Evolutionary conservation across 768 basidiomycete species (phyloP), one percentile per base, ranked within the genome.

Genomic region (Flagelloscypha sp.): DNA sequence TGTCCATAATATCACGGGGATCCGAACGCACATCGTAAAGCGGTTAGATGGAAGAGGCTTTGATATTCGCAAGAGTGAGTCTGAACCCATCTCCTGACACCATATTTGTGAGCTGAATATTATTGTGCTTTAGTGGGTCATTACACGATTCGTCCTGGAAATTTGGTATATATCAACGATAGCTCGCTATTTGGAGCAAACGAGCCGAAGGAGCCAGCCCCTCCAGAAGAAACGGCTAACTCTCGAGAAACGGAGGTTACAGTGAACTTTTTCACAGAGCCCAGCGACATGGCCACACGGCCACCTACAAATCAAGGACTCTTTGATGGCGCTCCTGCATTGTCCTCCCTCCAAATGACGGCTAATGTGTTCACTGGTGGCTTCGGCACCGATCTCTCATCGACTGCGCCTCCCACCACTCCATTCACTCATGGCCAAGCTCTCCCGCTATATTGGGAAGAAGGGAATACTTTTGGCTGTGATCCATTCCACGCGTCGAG

Each of bases 41-140:
- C 69, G 88, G 18, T 53, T 90, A 35, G 90, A 93, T 47, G 80
- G 81, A 9, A 79, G 68, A 46, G 90, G 90, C 6, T 94, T 89
- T 47, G 86, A 94, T 47, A 70, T 97, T 35, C 71, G 82, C 22
- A 86, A 77, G 63, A 61, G 92, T 92, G 47, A 50, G 82, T 55
- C 13, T n/a, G n/a, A n/a, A n/a, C 24, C 27, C 30, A 38, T 7
- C 24, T 41, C 8, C 29, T 33, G 24, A 2, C 20, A 22, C 32
- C n/a, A 15, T 15, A 12, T 5, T 21, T n/a, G n/a, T n/a, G n/a
- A n/a, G 37, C n/a, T 17, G 17, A 34, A 24, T 46, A 30, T 48
- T 43, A 33, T 30, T 22, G 4, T 33, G 30, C 23, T 16, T 28
- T 24, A 92, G 87, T 93, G 48, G 89, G 87, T 0, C 87, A 84